Conservation (phyloP, 257 asterid genomes). For the Solanum pennellii region DNA sequence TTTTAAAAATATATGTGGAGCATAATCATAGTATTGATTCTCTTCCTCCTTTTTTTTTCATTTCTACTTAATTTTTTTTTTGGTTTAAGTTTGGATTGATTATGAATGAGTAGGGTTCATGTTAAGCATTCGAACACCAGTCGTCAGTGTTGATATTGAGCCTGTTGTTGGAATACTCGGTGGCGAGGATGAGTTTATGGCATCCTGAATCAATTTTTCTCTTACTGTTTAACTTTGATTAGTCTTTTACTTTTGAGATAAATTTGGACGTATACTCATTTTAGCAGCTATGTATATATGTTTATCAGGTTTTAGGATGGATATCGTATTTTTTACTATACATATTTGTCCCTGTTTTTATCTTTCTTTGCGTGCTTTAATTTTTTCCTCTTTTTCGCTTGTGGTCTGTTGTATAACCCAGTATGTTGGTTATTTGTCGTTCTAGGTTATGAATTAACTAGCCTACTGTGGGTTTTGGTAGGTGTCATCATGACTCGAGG, state of each 20-base stretch:
- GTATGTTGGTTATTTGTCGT: neutral
- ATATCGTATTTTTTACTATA: no score
- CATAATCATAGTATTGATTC: slow-evolving; percentile 2
- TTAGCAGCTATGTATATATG: neutral
- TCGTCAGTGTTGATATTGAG: neutral
- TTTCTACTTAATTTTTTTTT: neutral
- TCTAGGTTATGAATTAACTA: neutral
- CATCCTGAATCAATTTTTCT: no score
- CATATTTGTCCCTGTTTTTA: no score
- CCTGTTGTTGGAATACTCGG: neutral
- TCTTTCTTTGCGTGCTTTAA: neutral
- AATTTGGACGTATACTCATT: neutral
- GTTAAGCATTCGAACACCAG: accelerated
- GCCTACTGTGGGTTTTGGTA: neutral
- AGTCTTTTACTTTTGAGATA: neutral
- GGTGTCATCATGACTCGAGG: neutral
- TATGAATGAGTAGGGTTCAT: neutral
- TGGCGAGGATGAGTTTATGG: neutral
- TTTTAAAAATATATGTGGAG: neutral
- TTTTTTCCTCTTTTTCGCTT: no score
- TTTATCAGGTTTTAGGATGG: no score
- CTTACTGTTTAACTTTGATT: neutral
- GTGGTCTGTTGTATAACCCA: neutral
- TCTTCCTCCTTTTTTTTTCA: neutral
- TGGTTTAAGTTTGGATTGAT: neutral